A percentile compares a stretch with the other conserved stretches of the same genome.
phyloP scores from a whole-genome alignment of 1,284 basidiomycete species.

The Ganoderma multipileum region DNA sequence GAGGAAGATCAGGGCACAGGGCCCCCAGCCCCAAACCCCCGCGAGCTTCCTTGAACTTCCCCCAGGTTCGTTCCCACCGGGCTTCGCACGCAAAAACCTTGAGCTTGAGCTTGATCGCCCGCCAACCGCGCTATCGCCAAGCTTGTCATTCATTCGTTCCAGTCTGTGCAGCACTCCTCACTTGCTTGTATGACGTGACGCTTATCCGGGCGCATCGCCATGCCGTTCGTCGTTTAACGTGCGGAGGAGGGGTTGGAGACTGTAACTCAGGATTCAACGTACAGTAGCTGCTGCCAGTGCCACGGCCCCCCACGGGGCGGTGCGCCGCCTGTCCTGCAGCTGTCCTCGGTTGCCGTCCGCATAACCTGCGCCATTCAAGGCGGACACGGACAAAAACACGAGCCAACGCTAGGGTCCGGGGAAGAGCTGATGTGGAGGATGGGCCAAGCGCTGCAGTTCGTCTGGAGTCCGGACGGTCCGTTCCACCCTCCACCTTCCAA shows the following conservation, averaged over 20 bases:
- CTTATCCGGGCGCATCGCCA: not conserved
- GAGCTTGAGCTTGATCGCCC: conserved; percentile 1
- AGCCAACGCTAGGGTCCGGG: too few relatives aligned
- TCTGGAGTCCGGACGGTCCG: not conserved
- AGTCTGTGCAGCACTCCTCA: too few relatives aligned
- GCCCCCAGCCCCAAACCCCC: conserved; percentile 11
- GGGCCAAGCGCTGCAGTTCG: too few relatives aligned
- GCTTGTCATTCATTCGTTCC: too few relatives aligned
- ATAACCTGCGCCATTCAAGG: not conserved
- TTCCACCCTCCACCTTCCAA: not conserved
- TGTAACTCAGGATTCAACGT: too few relatives aligned
- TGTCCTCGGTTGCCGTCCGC: not conserved
- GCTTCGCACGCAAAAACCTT: not conserved
- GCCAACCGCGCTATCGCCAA: not conserved
- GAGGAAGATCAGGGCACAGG: conserved; percentile 7
- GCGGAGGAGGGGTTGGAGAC: too few relatives aligned
- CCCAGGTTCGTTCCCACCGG: not conserved
- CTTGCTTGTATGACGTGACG: not conserved
- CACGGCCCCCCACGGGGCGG: too few relatives aligned
- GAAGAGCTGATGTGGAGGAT: too few relatives aligned
- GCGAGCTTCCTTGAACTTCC: not conserved
- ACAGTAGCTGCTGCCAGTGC: too few relatives aligned
- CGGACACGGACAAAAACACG: not conserved
- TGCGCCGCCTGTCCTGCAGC: too few relatives aligned
- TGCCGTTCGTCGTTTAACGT: too few relatives aligned